Evolutionary conservation across 1,284 basidiomycete genomes (phyloP).

Genomic region (Marasmius oreades): DNA sequence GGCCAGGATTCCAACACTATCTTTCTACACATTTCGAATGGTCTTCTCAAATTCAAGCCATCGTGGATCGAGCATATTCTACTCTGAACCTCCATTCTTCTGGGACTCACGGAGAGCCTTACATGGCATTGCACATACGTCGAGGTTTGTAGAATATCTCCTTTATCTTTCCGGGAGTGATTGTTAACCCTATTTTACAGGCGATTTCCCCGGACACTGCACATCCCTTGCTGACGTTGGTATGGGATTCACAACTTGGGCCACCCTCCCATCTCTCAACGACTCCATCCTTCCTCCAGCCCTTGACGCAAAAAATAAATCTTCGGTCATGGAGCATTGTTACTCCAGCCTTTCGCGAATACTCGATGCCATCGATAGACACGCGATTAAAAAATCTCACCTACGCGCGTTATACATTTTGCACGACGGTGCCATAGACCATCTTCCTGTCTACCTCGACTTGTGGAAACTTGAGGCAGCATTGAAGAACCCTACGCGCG

Average conservation of each 20-base stretch:
- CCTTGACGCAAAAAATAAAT: constrained; percentile 29
- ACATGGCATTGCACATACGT: constrained; percentile 41
- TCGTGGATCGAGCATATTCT: constrained; percentile 30
- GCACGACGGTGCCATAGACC: constrained; percentile 44
- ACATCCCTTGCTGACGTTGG: constrained; percentile 26
- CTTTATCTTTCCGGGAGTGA: not conserved
- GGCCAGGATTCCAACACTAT: constrained; percentile 38
- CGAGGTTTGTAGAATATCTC: constrained; percentile 26
- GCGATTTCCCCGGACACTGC: constrained; percentile 41
- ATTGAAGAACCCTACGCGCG: constrained; percentile 30
- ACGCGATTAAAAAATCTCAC: constrained; percentile 30
- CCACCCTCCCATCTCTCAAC: constrained; percentile 34
- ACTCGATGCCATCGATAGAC: constrained; percentile 32
- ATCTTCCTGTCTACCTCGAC: constrained; percentile 38
- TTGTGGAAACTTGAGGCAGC: constrained; percentile 34
- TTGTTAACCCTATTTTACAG: constrained; percentile 18
- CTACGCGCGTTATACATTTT: constrained; percentile 36
- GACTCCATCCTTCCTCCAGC: constrained; percentile 28
- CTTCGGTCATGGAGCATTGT: constrained; percentile 38
- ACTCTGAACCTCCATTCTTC: constrained; percentile 26
- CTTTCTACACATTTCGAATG: constrained; percentile 37
- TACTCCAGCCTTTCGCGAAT: constrained; percentile 38
- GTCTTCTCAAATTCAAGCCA: constrained; percentile 29
- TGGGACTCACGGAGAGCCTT: constrained; percentile 27
- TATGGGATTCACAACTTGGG: constrained; percentile 42